These are phyloP conservation scores for Plantago coronopus DNA, from an alignment of 305 asterid species.

Conservation along the genomic window DNA sequence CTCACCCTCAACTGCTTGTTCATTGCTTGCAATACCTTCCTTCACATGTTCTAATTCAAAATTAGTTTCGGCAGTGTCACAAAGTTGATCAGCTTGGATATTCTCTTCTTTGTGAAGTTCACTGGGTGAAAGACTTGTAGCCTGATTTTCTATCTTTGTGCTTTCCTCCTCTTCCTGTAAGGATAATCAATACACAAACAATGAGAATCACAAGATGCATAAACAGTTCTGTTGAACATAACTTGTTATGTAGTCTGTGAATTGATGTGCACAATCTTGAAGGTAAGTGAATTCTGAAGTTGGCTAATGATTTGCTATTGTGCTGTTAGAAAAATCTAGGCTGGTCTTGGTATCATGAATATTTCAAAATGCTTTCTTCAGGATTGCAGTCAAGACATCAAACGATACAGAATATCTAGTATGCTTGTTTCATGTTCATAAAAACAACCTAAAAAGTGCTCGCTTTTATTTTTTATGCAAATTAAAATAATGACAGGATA, in stretches of 20 bases:
- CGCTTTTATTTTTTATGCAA: neutral
- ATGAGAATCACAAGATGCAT: neutral
- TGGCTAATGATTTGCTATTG: neutral
- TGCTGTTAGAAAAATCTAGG: neutral
- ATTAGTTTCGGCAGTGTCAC: neutral
- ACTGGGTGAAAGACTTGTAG: neutral
- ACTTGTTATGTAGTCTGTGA: too few relatives aligned
- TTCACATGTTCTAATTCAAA: neutral
- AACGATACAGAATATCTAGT: neutral
- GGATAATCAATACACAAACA: too few relatives aligned
- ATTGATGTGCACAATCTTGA: too few relatives aligned
- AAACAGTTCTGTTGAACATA: neutral
- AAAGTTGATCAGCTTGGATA: neutral
- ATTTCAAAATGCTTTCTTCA: neutral
- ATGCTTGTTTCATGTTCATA: neutral
- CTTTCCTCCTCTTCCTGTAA: neutral
- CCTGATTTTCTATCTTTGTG: neutral
- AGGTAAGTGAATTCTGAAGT: neutral
- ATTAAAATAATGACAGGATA: neutral
- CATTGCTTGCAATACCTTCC: neutral
- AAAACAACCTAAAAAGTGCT: neutral
- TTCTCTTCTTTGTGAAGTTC: neutral
- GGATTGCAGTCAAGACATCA: neutral
- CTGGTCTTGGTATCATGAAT: neutral
- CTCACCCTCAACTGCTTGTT: neutral